Evolutionary conservation across 2,329 filamentous ascomycete species (phyloP).

Genomic region (Malbranchea zuffiana): DNA sequence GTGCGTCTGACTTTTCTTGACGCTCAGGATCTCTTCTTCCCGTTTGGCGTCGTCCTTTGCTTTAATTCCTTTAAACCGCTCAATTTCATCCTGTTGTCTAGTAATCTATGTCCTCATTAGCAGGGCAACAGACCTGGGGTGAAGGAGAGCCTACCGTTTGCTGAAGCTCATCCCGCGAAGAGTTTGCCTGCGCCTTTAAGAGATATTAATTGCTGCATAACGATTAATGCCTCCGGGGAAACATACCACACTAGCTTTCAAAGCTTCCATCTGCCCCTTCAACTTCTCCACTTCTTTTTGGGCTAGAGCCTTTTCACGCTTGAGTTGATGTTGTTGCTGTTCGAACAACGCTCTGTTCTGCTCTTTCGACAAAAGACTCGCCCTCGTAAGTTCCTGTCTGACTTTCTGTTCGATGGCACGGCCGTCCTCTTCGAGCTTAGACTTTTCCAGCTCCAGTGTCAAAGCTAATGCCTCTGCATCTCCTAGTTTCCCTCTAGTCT

Average conservation of each 20-base stretch:
- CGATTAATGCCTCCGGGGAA: neutral
- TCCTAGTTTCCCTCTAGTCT: constrained; percentile 15
- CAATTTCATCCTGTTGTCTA: constrained; percentile 13
- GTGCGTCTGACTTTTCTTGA: constrained; percentile 16
- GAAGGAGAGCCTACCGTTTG: constrained; percentile 6
- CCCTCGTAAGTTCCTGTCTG: constrained; percentile 24
- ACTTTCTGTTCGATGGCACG: constrained; percentile 19
- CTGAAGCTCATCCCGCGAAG: neutral
- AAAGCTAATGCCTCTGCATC: constrained; percentile 15
- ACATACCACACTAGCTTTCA: constrained; percentile 22
- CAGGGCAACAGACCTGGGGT: neutral
- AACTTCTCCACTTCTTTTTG: constrained; percentile 16
- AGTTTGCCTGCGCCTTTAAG: neutral
- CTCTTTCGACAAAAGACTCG: constrained; percentile 21
- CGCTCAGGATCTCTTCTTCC: constrained; percentile 15
- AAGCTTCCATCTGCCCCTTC: constrained; percentile 17
- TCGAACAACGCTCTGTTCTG: constrained; percentile 23
- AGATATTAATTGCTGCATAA: constrained; percentile 7
- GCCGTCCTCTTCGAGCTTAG: constrained; percentile 17
- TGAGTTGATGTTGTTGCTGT: constrained; percentile 20
- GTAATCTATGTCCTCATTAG: constrained; percentile 5
- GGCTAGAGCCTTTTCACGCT: constrained; percentile 20
- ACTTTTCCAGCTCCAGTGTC: constrained; percentile 18
- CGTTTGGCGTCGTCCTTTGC: constrained; percentile 15
- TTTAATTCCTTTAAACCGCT: constrained; percentile 17